Evolutionary conservation across 1,139 yeast species (phyloP), one percentile per base, ranked within the genome.

Genomic region (Saccharomyces hybrid): DNA sequence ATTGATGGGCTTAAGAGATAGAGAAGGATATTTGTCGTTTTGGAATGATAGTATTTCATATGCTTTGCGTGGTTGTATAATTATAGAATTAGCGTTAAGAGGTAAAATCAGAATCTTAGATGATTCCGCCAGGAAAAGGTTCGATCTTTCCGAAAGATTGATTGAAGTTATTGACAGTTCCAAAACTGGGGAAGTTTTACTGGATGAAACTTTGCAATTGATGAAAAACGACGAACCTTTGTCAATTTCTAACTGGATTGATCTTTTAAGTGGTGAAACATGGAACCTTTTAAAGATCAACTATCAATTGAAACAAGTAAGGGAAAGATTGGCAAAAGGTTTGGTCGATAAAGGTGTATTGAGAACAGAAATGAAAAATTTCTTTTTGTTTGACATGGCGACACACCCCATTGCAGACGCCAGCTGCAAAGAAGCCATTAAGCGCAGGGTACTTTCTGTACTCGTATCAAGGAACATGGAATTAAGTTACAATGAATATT

Each of bases 11-110:
- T 78, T 93, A 61, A 91, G 93, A 69, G 99, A 93, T 71, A 86
- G 87, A 65, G 98, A 93, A 72, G 99, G 99, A 5, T 90, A 91
- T 70, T 77, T 93, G 56, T 89, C 97, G 25, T 93, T 93, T 72
- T 93, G 99, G 99, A 95, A 93, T 70, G 99, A 93, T 72, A 91
- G 89, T 70, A 91, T 93, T 56, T 89, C 97, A 30, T 95, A 93
- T 73, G 97, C 97, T 1, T 79, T 93, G 58, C 83, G 99, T 64
- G 99, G 99, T 11, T 88, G 97, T 69, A 93, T 93, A 59, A 69
- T 93, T 56, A 80, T 93, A 72, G 99, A 93, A 71, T 78, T 93
- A 70, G 96, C 98, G 1, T 82, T 93, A 67, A 82, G 98, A 64
- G 91, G 90, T 56, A 87, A 86, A 67, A 89, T 93, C 66, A 79